Conservation (phyloP, 495 filamentous ascomycete genomes). For the Penicilliopsis zonata region DNA sequence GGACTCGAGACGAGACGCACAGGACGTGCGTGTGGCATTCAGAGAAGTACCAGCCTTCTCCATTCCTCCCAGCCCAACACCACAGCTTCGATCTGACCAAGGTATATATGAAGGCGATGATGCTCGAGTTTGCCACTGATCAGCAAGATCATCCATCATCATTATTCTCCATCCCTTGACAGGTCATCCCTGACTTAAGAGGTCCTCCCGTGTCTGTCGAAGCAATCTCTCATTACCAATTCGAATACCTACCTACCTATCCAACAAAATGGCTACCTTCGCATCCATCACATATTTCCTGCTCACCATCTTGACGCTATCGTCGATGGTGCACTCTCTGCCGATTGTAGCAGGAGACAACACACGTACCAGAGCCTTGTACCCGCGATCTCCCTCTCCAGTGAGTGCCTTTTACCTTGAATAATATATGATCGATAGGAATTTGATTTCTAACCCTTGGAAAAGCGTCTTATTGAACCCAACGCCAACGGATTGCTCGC, state of each 20-base stretch:
- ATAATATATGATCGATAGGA: not conserved
- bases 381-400: conserved; percentile 4
- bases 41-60: not conserved
- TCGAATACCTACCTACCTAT: not conserved
- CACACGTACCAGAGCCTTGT: not conserved
- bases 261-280: conserved; percentile 3
- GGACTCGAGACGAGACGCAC: not conserved
- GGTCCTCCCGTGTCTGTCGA: too few relatives aligned
- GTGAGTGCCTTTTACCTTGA: conserved; percentile 1
- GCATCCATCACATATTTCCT: conserved; percentile 2
- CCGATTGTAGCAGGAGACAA: conserved; percentile 1
- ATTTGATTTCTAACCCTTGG: not conserved
- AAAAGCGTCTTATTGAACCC: conserved; percentile 20
- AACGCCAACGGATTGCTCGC: conserved; percentile 12
- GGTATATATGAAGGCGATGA: not conserved
- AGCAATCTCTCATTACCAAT: not conserved
- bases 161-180: too few relatives aligned
- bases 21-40: not conserved
- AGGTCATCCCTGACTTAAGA: too few relatives aligned
- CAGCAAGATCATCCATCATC: not conserved
- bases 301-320: conserved; percentile 3
- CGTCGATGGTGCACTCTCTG: conserved; percentile 3
- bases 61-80: conserved; percentile 7
- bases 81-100: not conserved
- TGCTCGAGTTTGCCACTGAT: not conserved